Evolutionary conservation across 768 basidiomycete species (phyloP), one percentile per base, ranked within the genome.

Genomic region (Paxillus rubicundulus): DNA sequence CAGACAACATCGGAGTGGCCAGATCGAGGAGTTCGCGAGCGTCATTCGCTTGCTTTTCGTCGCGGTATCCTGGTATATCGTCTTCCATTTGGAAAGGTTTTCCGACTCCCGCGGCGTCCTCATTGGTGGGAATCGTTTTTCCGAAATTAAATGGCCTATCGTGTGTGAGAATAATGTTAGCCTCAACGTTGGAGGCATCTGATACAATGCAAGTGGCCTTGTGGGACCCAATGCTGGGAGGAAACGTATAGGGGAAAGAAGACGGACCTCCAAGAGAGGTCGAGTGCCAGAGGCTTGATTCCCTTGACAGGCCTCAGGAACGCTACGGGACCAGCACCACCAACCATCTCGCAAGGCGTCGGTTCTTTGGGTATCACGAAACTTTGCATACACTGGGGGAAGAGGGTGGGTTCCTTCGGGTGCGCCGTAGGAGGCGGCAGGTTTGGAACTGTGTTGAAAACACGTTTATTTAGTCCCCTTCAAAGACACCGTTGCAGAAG

Each of bases 221-320:
- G 17, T 30, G 2, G 20, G 39, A 43, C 32, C 34, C 34, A 42
- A 13, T 13, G 30, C 17, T 21, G 18, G 27, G 17, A 32, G 32
- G 32, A 32, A 5, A n/a, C 7, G 21, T 7, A 9, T 10, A 24
- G 30, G 49, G 18, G 33, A 49, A 46, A 45, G 32, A 47, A 46
- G 33, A 72, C 78, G 45, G 52, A 87, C 87, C 79, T 77, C 87
- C 87, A 89, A 13, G 84, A 82, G 45, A 90, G 69, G 30, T 81
- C 75, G 13, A 89, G 72, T 18, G 77, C 72, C 4, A 89, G 70
- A 4, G 85, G 74, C 49, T 80, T 76, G 18, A 82, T 64, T 2
- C 86, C 86, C 60, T 80, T 84, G 14, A 74, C 77, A 56, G 80
- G 80, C 63, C 75, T 79, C 56, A 87, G 57, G 49, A 75, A 62